A percentile compares a stretch with the other conserved stretches of the same genome.
These are phyloP conservation scores for Candida peoriensis DNA, from an alignment of 805 yeast species.

Conservation along the genomic window DNA sequence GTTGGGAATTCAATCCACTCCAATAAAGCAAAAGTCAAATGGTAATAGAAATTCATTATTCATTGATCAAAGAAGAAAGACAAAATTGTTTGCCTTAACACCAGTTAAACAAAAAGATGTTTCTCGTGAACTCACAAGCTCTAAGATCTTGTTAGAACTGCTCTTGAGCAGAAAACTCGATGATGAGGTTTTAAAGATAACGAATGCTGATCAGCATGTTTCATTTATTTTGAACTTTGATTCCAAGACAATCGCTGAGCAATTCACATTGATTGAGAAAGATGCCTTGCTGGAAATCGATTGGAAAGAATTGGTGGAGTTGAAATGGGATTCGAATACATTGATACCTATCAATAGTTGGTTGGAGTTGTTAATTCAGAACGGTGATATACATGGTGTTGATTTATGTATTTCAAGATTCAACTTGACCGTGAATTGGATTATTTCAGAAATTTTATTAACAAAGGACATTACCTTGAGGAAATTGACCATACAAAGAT, in stretches of 20 bases:
- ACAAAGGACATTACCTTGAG: slow-evolving; percentile 58
- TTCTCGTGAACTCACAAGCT: slow-evolving; percentile 17
- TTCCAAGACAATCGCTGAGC: slow-evolving; percentile 66
- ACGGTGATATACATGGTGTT: slow-evolving; percentile 59
- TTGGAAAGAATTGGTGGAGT: slow-evolving; percentile 83
- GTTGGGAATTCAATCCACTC: slow-evolving; percentile 14
- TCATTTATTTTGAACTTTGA: slow-evolving; percentile 77
- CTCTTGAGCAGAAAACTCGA: slow-evolving; percentile 25
- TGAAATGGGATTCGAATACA: slow-evolving; percentile 61
- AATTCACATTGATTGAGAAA: slow-evolving; percentile 79
- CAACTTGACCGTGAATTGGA: slow-evolving; percentile 88
- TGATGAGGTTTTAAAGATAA: slow-evolving; percentile 16
- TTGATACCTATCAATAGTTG: slow-evolving; percentile 73
- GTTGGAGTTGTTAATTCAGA: slow-evolving; percentile 67
- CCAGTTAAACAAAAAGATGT: slow-evolving; percentile 24
- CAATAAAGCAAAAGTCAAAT: slow-evolving; percentile 4
- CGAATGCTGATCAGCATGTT: slow-evolving; percentile 51
- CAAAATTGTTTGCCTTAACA: slow-evolving; percentile 30
- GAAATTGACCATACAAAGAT: slow-evolving; percentile 70
- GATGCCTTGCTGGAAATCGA: slow-evolving; percentile 83
- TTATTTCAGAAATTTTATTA: slow-evolving; percentile 77
- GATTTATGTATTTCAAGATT: slow-evolving; percentile 80
- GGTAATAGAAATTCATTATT: slow-evolving; percentile 26
- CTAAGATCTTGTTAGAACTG: slow-evolving; percentile 35
- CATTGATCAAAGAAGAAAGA: slow-evolving; percentile 34